Evolutionary conservation across 257 asterid species (phyloP), one percentile per base, ranked within the genome.

Genomic region (Solanum rostratum): DNA sequence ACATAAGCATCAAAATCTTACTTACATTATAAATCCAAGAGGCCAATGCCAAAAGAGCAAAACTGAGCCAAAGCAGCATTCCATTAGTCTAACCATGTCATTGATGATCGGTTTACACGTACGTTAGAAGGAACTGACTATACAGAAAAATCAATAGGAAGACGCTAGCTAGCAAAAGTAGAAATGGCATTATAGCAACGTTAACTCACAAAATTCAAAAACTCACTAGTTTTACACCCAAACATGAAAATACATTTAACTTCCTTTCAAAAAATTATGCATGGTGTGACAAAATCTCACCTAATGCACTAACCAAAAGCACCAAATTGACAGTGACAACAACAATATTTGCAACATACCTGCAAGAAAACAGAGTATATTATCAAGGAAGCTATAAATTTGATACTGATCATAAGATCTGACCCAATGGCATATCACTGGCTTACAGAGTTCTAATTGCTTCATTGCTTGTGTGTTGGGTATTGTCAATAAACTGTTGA

Each of bases 1-100:
- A 49, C 22, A 39, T 2, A 24, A 49, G 83, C 33, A 52, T n/a
- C 14, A 4, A 74, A 69, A 50, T 22, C 55, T 45, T 10, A 76
- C 93, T 92, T 90, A 91, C 95, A 90, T 84, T 46, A 90, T 22
- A 83, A 92, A 66, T 74, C 90, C 92, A 13, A 93, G 90, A 39
- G 90, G 89, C 87, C 90, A 86, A 55, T 90, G 94, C 85, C 90
- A 62, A 80, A 86, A 2, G 70, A 88, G 85, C 71, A 91, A 85
- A 91, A 90, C 95, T 91, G 93, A 87, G 90, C 89, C 90, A 91
- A 88, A 91, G 84, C 92, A 89, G 88, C 90, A 89, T 87, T 59
- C 92, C 91, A 87, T 92, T 88, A 92, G 93, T 89, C 89, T 84
- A 87, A 88, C 88, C 90, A 84, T 84, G 85, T 84, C 86, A 59